phyloP scores from a whole-genome alignment of 495 filamentous ascomycete species.

The Lophiotrema nucula region DNA sequence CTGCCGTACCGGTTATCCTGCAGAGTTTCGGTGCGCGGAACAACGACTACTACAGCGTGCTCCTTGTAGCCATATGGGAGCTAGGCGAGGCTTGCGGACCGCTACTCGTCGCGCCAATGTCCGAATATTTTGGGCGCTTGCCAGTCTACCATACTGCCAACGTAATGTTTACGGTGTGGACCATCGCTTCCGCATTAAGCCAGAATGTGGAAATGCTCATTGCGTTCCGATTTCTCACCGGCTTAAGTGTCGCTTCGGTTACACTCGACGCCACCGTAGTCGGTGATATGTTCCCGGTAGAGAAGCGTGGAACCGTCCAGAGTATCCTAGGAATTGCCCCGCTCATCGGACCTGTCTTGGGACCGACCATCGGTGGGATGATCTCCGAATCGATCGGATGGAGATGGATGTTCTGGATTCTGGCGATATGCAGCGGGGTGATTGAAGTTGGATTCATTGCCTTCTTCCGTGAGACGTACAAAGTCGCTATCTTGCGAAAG shows the following conservation, averaged over 20 bases:
- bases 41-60: slow-evolving; percentile 31
- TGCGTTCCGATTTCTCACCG: slow-evolving; percentile 58
- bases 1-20: slow-evolving; percentile 24
- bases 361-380: slow-evolving; percentile 57
- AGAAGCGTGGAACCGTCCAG: slow-evolving; percentile 51
- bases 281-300: slow-evolving; percentile 49
- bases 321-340: slow-evolving; percentile 50
- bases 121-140: slow-evolving; percentile 62
- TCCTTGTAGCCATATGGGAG: slow-evolving; percentile 46
- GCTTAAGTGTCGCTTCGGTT: slow-evolving; percentile 49
- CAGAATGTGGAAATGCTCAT: slow-evolving; percentile 52
- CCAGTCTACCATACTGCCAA: too few species aligned
- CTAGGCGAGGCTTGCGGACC: slow-evolving; percentile 58
- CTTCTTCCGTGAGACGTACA: slow-evolving; percentile 41
- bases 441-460: slow-evolving; percentile 32
- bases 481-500: slow-evolving; percentile 31
- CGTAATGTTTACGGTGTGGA: slow-evolving; percentile 53
- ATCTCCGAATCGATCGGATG: slow-evolving; percentile 56
- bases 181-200: slow-evolving; percentile 51
- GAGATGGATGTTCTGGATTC: slow-evolving; percentile 64
- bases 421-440: slow-evolving; percentile 39
- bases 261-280: slow-evolving; percentile 54
- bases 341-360: slow-evolving; percentile 53
- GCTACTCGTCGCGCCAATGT: slow-evolving; percentile 59
- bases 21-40: slow-evolving; percentile 32